Percentiles rank a stretch among this genome's conserved stretches.
Conservation (phyloP, 495 filamentous ascomycete species). For the Jackrogersella minutella region DNA sequence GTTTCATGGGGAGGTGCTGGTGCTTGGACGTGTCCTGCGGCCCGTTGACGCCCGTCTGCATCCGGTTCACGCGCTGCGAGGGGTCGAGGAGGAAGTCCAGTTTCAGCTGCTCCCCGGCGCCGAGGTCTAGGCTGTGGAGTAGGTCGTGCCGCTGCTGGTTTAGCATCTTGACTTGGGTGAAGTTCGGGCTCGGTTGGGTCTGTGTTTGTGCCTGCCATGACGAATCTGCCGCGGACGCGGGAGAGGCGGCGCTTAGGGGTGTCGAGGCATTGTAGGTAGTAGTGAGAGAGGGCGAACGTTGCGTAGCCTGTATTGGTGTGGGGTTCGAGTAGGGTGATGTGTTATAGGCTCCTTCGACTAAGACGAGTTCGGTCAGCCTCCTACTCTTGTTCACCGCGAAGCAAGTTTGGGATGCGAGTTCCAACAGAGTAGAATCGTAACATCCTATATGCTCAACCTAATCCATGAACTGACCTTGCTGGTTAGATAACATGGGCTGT, state of each 20-base stretch:
- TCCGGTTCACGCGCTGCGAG: conserved; percentile 44
- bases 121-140: conserved; percentile 65
- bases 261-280: conserved; percentile 45
- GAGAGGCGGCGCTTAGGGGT: conserved; percentile 49
- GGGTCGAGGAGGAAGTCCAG: conserved; percentile 73
- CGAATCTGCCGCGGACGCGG: conserved; percentile 40
- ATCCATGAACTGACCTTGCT: conserved; percentile 40
- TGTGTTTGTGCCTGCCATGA: conserved; percentile 44
- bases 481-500: conserved; percentile 61
- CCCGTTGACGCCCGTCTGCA: conserved; percentile 49
- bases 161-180: conserved; percentile 41
- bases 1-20: conserved; percentile 52
- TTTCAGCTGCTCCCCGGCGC: conserved; percentile 65
- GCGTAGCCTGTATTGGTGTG: conserved; percentile 22
- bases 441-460: conserved; percentile 36
- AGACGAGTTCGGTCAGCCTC: background rate
- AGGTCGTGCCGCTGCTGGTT: conserved; percentile 64
- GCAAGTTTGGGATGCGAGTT: too few species aligned
- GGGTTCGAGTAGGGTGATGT: conserved; percentile 33
- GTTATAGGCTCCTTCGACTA: conserved; percentile 30
- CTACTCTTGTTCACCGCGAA: conserved; percentile 26
- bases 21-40: conserved; percentile 48
- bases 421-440: too few species aligned
- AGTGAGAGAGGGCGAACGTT: conserved; percentile 34
- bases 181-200: conserved; percentile 27